Conservation (phyloP, 176 grass and related monocot genomes). For the Oryza coarctata region DNA sequence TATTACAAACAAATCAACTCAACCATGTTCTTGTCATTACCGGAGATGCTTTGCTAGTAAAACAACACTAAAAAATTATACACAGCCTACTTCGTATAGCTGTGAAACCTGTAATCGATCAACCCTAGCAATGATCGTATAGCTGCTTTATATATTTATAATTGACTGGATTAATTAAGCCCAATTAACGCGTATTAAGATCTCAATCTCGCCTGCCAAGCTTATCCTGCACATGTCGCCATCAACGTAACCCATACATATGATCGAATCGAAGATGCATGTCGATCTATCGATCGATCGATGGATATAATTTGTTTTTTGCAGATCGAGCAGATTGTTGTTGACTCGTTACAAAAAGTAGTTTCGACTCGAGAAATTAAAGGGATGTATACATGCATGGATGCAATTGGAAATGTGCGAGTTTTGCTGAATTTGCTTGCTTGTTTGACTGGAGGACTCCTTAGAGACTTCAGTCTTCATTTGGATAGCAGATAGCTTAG, state of each 20-base stretch:
- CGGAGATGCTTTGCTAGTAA: neutral
- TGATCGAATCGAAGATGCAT: neutral
- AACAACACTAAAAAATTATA: neutral
- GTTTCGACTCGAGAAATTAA: neutral
- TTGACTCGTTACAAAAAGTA: neutral
- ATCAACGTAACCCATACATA: neutral
- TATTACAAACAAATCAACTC: neutral
- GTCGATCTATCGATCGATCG: neutral
- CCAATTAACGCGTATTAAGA: neutral
- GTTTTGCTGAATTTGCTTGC: neutral
- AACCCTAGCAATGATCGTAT: neutral
- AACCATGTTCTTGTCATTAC: conserved; percentile 33
- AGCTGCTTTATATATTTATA: neutral
- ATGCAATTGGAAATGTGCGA: neutral
- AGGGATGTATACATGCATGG: neutral
- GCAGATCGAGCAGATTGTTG: neutral
- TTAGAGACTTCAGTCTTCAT: too few species aligned
- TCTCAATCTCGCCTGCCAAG: neutral
- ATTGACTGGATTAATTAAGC: neutral
- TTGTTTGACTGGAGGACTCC: too few species aligned
- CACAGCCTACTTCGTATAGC: neutral
- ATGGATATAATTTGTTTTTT: neutral
- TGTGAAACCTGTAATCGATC: neutral
- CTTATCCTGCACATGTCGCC: neutral
- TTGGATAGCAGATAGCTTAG: too few species aligned